phyloP scores from a whole-genome alignment of 1,139 yeast genomes.

The Candida buenavistaensis region DNA sequence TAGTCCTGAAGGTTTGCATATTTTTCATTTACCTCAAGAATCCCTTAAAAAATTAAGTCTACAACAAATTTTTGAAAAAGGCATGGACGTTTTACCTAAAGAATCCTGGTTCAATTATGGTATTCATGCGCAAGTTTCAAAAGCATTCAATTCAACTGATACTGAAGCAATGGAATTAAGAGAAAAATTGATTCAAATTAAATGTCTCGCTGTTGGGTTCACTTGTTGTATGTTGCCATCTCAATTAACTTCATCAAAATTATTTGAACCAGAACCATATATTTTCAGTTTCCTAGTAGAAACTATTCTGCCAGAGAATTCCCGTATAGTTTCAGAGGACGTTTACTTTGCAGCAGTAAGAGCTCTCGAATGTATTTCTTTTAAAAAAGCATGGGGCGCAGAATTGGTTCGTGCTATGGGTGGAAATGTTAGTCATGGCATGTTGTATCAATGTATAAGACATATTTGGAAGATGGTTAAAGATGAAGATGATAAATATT shows the following conservation, averaged over 20 bases:
- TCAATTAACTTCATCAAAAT: conserved; percentile 59
- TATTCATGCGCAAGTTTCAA: conserved; percentile 62
- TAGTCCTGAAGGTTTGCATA: conserved; percentile 44
- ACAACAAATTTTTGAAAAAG: conserved; percentile 66
- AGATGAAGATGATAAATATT: conserved; percentile 31
- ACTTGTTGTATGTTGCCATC: conserved; percentile 50
- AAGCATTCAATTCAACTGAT: conserved; percentile 65
- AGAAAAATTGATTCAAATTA: conserved; percentile 58
- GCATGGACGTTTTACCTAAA: conserved; percentile 57
- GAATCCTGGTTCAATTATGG: conserved; percentile 66
- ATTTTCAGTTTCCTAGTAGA: conserved; percentile 71
- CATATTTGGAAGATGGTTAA: conserved; percentile 52
- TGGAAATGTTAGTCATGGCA: conserved; percentile 89
- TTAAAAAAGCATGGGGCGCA: conserved; percentile 68
- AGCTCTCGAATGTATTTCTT: conserved; percentile 70
- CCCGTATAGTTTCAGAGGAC: conserved; percentile 47
- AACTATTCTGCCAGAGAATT: conserved; percentile 58
- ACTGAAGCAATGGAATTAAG: conserved; percentile 57
- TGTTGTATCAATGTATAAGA: conserved; percentile 70
- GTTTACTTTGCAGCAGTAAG: conserved; percentile 63
- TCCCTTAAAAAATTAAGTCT: conserved; percentile 50
- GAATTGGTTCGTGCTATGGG: conserved; percentile 81
- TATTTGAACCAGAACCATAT: conserved; percentile 77
- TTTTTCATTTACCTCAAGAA: conserved; percentile 48
- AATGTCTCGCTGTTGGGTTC: conserved; percentile 65